Base-by-base conservation (phyloP, 1,284 basidiomycete species). In the Papiliotrema laurentii region DNA sequence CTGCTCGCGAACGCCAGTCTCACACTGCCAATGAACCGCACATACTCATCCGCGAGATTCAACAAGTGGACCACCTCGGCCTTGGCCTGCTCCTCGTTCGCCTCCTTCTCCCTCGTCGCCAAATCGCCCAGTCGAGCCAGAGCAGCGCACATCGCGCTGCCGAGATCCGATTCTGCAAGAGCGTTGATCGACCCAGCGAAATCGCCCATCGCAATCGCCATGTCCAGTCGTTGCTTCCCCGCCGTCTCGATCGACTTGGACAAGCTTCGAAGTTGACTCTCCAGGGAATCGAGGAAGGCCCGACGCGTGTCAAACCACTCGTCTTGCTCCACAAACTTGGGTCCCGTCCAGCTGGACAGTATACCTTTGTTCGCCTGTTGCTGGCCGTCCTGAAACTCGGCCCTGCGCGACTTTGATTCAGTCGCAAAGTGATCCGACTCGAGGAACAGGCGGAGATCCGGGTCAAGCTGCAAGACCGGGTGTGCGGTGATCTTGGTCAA, bases 261-360 rank as follows among this genome's bases (percentile, higher is more conserved):
- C 5, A 97, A 77, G 2, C 84, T 81, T 39, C 87, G 86, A 25
- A 98, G 79, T 60, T 96, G 91, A 0, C 82, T 81, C 72, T 99
- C 96, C 11, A 98, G 80, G 43, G 83, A 84, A 60, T 97, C 92
- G 19, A 99, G 79, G 66, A 91, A 92, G 0, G 78, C 72, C 53
- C 86, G 88, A 68, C 93, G 86, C 56, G 83, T 81, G 63, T 96
- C 89, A 63, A 97, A 98, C 91, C 92, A 98, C 82, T 97, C 92
- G 65, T 98, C 94, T 14, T 83, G 87, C 73, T 99, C 94, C 58
- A 88, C 80, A 69, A 94, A 99, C 48, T 86, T 82, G 7, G 87
- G 83, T 1, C 89, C 91, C n/a, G 86, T 64, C 87, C 86, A 26
- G 83, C 86, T 58, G 3, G 85, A 82, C 75, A 93, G 82, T 33